Conservation (phyloP, 140 eudicot genomes). For the Oenanthe javanica region DNA sequence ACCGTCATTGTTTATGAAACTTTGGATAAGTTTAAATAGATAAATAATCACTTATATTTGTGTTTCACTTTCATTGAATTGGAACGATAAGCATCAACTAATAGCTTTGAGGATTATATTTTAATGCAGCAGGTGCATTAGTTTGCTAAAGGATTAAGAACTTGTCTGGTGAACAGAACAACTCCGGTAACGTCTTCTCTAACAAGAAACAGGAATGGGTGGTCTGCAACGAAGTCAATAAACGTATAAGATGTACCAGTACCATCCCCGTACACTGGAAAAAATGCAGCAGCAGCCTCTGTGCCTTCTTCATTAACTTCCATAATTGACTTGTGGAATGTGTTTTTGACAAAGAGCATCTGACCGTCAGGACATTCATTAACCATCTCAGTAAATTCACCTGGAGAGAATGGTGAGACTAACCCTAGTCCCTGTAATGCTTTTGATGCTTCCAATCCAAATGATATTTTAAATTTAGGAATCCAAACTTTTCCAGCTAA, state of each 20-base stretch:
- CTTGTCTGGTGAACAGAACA: neutral
- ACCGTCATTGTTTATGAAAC: no score
- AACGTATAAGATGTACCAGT: neutral
- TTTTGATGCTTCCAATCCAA: neutral
- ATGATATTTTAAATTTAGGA: no score
- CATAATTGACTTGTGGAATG: neutral
- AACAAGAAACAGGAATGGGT: neutral
- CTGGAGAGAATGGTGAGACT: neutral
- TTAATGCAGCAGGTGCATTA: no score
- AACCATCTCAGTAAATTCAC: neutral
- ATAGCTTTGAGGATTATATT: no score
- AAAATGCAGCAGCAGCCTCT: neutral
- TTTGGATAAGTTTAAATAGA: no score
- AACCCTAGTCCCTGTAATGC: neutral
- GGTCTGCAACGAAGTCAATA: neutral
- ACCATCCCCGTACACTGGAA: neutral
- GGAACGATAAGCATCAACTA: no score
- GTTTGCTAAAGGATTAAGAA: neutral
- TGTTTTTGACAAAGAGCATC: neutral
- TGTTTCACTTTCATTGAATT: no score
- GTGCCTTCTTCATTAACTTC: constrained; percentile 1
- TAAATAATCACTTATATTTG: no score
- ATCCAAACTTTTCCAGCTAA: no score
- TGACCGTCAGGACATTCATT: neutral
- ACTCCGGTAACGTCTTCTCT: neutral